phyloP scores from a whole-genome alignment of 768 basidiomycete species.

The Stropharia rugosoannulata region DNA sequence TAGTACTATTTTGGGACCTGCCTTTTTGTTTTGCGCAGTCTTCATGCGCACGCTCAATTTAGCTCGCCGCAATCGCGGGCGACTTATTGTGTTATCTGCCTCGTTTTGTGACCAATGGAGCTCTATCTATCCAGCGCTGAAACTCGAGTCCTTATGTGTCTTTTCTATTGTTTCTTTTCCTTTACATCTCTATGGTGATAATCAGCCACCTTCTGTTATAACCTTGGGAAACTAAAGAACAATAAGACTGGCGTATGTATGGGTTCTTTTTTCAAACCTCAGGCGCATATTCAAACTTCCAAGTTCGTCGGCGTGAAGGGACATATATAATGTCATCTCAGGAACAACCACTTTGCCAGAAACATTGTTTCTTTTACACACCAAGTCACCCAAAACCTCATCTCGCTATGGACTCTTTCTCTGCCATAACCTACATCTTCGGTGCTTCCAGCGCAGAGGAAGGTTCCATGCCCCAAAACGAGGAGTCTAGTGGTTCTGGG shows the following conservation, averaged over 20 bases:
- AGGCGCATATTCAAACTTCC: neutral
- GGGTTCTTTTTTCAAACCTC: neutral
- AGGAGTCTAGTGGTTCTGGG: conserved; percentile 13
- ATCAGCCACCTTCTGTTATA: neutral
- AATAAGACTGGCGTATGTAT: conserved; percentile 10
- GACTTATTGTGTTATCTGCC: conserved; percentile 17
- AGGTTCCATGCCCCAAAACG: conserved; percentile 14
- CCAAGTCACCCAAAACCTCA: conserved; percentile 5
- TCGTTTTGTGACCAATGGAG: neutral
- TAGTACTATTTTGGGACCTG: conserved; percentile 14
- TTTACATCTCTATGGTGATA: neutral
- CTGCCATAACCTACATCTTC: conserved; percentile 21
- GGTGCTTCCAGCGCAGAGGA: conserved; percentile 17
- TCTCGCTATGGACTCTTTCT: conserved; percentile 24
- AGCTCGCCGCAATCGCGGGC: neutral
- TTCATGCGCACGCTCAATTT: neutral
- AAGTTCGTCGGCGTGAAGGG: neutral
- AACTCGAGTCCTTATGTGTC: conserved; percentile 8
- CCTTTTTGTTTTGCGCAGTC: conserved; percentile 21
- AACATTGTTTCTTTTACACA: neutral
- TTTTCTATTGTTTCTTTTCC: conserved; percentile 5
- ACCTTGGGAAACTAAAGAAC: conserved; percentile 11
- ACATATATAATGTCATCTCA: neutral
- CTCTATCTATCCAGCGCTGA: neutral
- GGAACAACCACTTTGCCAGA: neutral